These are phyloP conservation scores for Apocynum venetum DNA, from an alignment of 257 asterid species.

Conservation along the genomic window DNA sequence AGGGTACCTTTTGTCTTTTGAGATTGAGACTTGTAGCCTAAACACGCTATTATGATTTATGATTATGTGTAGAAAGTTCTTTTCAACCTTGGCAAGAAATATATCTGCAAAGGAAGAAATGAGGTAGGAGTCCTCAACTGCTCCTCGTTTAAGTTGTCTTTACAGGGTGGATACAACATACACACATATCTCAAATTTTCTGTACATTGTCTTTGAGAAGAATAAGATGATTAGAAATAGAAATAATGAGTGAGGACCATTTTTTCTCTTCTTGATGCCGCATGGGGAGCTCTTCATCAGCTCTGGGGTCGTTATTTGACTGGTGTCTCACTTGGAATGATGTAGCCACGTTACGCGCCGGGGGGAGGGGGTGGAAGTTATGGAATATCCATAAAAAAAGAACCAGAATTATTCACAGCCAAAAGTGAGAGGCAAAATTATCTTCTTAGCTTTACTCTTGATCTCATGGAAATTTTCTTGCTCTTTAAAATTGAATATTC, in stretches of 20 bases:
- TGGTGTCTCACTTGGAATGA: background rate
- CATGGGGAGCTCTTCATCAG: background rate
- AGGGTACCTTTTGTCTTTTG: background rate
- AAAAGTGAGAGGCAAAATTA: background rate
- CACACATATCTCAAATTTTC: background rate
- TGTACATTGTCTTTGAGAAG: background rate
- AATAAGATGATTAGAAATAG: background rate
- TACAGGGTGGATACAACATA: background rate
- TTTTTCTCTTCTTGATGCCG: background rate
- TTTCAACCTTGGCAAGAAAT: background rate
- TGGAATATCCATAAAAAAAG: background rate
- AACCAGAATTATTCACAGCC: background rate
- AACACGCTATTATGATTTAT: background rate
- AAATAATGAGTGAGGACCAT: background rate
- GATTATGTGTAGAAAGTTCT: background rate
- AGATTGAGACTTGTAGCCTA: background rate
- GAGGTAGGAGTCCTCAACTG: background rate
- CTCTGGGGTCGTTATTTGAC: background rate
- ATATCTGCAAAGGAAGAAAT: background rate
- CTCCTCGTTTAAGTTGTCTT: background rate
- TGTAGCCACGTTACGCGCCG: background rate
- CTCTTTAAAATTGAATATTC: no score
- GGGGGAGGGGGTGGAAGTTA: background rate
- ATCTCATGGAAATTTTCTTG: no score
- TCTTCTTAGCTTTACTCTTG: background rate